Base-by-base conservation (phyloP, 371 early-diverging fungal species). In the Vavraia culicis region DNA sequence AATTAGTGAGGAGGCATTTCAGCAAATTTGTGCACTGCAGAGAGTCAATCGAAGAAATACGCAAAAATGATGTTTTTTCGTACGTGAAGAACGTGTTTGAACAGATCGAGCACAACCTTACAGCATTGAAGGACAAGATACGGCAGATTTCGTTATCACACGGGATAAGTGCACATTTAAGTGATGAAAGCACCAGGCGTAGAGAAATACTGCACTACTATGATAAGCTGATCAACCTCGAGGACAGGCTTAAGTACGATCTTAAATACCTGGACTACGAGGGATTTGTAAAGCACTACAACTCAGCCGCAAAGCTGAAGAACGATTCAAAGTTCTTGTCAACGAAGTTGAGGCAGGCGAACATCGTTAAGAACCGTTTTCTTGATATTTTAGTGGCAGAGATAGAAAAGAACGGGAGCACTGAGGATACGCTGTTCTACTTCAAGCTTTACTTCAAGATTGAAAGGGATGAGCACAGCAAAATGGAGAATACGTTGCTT, bases 21-120 rank as follows among this genome's bases (percentile, higher is more conserved):
- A 56, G 63, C 20, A 63, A 63, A 43, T 63, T 63, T 46, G 60
- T 63, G 45, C 48, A 63, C 21, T 63, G 63, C 57, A 38, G 59
- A 22, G 14, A 43, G 1, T 43, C 52, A 7, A 31, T 63, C 13
- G 63, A 59, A 42, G 47, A 59, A n/a, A 59, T 63, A 1, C 52
- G 36, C 35, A 36, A 34, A 34, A 56, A 63, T 23, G 46, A 59
- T 27, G 27, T 7, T 2, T 27, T 27, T 7, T 27, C 27, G 27
- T 27, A 27, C 27, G 27, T 27, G 7, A 27, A 27, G 7, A 27
- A 27, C 27, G 27, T 27, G 27, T 27, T 27, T 27, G 27, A 27
- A 7, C 27, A 27, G 3, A 46, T 57, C 15, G 49, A 55, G 18
- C 22, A 22, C 13, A 45, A 48, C 40, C 52, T 62, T 18, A 48